Base-by-base conservation (phyloP, 2,329 filamentous ascomycete genomes). In the Orbilia javanica region DNA sequence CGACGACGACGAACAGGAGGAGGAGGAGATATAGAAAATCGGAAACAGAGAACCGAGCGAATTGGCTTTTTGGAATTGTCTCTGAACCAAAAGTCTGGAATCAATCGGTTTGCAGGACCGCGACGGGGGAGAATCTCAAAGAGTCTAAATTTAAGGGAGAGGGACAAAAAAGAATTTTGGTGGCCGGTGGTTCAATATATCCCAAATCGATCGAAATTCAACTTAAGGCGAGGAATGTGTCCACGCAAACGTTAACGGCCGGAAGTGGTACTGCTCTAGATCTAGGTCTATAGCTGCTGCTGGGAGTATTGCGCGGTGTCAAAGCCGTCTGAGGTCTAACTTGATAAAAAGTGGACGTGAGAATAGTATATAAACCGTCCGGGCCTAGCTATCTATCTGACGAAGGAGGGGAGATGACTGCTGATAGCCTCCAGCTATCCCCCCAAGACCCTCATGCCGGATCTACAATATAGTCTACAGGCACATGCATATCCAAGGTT, bases 401-500 rank as follows among this genome's bases (percentile, higher is more conserved):
- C 29, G 4, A 31, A 3, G 29, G 29, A 31, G 7, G 29, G 29
- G 29, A 31, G 29, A n/a, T n/a, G n/a, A n/a, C n/a, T n/a, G n/a
- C n/a, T n/a, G n/a, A n/a, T n/a, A n/a, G n/a, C n/a, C n/a, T n/a
- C n/a, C n/a, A n/a, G n/a, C n/a, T 15, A 44, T 10, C 39, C 39
- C 39, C 39, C 15, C 48, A 25, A 4, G 48, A n/a, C 7, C 29
- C 7, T 31, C 29, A 31, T 31, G 29, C 29, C 29, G 29, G 29
- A 7, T 39, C 36, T 31, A 31, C 29, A 31, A 7, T n/a, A n/a
- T n/a, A n/a, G n/a, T n/a, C n/a, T n/a, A n/a, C n/a, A n/a, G n/a
- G n/a, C n/a, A n/a, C 25, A 11, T n/a, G 13, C 25, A 34, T 31
- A 36, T 52, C 48, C 63, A 67, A 67, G 63, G 46, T 66, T 66